These are phyloP conservation scores for Septoria linicola DNA, from an alignment of 2,329 filamentous ascomycete genomes.

Conservation along the genomic window DNA sequence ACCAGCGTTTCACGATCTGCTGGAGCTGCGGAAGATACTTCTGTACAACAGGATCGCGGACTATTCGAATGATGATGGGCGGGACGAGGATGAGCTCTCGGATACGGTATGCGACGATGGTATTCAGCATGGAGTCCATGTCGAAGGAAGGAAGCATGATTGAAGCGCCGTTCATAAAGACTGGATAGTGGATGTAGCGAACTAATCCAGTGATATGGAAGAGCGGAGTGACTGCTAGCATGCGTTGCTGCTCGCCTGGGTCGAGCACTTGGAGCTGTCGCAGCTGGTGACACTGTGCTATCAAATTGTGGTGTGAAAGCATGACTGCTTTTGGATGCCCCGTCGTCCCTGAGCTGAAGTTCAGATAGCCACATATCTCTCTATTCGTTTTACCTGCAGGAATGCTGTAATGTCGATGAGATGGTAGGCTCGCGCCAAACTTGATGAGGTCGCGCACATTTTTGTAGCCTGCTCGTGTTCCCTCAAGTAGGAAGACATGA, in stretches of 20 bases:
- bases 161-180: slow-evolving; percentile 61
- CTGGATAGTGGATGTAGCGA: slow-evolving; percentile 60
- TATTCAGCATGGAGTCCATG: slow-evolving; percentile 56
- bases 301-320: slow-evolving; percentile 53
- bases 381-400: slow-evolving; percentile 53
- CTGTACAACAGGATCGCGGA: slow-evolving; percentile 55
- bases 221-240: slow-evolving; percentile 57
- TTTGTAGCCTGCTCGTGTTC: slow-evolving; percentile 48
- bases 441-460: slow-evolving; percentile 47
- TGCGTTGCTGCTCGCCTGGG: slow-evolving; percentile 46
- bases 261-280: slow-evolving; percentile 48
- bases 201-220: slow-evolving; percentile 64
- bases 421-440: slow-evolving; percentile 39
- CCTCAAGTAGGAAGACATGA: slow-evolving; percentile 57
- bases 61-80: slow-evolving; percentile 59
- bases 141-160: slow-evolving; percentile 63
- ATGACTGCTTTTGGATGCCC: slow-evolving; percentile 51
- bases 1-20: slow-evolving; percentile 52
- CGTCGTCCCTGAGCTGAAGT: slow-evolving; percentile 50
- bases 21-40: slow-evolving; percentile 55
- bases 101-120: slow-evolving; percentile 52
- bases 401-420: slow-evolving; percentile 50
- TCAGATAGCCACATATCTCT: slow-evolving; percentile 52
- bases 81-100: slow-evolving; percentile 59
- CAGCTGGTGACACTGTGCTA: slow-evolving; percentile 61